These are phyloP conservation scores for Trichoderma endophyticum DNA, from an alignment of 2,329 filamentous ascomycete genomes.

Conservation along the genomic window DNA sequence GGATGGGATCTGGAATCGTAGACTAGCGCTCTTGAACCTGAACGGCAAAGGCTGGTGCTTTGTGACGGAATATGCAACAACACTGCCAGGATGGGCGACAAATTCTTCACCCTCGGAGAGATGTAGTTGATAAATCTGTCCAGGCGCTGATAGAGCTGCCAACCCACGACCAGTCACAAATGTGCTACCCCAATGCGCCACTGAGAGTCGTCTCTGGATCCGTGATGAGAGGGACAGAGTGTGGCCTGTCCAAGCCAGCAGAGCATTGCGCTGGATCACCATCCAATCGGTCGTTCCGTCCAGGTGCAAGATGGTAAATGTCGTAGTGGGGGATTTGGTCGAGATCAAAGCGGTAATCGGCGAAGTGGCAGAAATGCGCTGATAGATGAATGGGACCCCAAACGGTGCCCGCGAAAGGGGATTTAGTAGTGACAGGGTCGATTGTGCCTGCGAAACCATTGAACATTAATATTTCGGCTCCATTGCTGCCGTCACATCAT, in stretches of 20 bases:
- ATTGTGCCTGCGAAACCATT: slow-evolving; percentile 62
- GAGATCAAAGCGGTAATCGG: slow-evolving; percentile 86
- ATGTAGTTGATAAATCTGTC: slow-evolving; percentile 83
- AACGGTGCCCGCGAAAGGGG: slow-evolving; percentile 76
- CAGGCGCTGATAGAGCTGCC: slow-evolving; percentile 77
- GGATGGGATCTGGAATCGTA: slow-evolving; percentile 77
- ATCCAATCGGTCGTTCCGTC: slow-evolving; percentile 97
- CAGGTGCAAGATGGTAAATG: slow-evolving; percentile 82
- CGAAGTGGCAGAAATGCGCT: slow-evolving; percentile 80
- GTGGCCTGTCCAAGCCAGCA: slow-evolving; percentile 96
- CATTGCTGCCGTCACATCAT: neutral
- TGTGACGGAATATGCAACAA: slow-evolving; percentile 83
- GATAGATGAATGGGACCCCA: slow-evolving; percentile 93
- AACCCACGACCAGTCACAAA: slow-evolving; percentile 84
- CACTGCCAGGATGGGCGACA: slow-evolving; percentile 84
- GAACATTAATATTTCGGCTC: neutral
- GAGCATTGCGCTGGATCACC: slow-evolving; percentile 77
- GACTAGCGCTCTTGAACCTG: slow-evolving; percentile 73
- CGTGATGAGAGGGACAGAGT: slow-evolving; percentile 73
- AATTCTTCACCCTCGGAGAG: slow-evolving; percentile 84
- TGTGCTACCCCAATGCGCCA: slow-evolving; percentile 90
- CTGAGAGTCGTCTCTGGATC: slow-evolving; percentile 68
- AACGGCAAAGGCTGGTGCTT: slow-evolving; percentile 75
- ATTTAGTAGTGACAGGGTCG: slow-evolving; percentile 81
- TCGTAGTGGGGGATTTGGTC: slow-evolving; percentile 80